Percentiles rank a stretch among this genome's conserved stretches.
Conservation (phyloP, 129 eudicot species). For the Artemisia annua region DNA sequence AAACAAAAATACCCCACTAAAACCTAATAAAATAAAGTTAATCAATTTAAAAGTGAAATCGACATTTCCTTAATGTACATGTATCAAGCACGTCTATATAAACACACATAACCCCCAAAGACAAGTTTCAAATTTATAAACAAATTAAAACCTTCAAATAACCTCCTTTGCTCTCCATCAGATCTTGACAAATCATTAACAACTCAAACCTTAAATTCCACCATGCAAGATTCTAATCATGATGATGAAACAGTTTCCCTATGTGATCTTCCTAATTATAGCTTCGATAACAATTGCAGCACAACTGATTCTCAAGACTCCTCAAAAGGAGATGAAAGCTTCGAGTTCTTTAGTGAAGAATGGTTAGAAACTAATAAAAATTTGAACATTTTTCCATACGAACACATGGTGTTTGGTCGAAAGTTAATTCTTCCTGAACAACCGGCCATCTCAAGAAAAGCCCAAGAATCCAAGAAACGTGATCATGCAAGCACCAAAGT, state of each 20-base stretch:
- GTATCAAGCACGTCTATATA: not conserved
- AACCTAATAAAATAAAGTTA: not conserved
- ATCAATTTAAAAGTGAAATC: not conserved
- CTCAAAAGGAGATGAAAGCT: slow-evolving; percentile 31
- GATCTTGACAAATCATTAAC: not conserved
- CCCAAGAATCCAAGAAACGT: slow-evolving; percentile 27
- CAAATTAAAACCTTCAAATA: slow-evolving; percentile 6
- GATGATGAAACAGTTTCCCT: slow-evolving; percentile 36
- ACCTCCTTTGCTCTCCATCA: slow-evolving; percentile 17
- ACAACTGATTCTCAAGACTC: slow-evolving; percentile 19
- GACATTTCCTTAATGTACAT: not conserved
- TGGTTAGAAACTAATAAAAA: slow-evolving; percentile 20
- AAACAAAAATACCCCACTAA: slow-evolving; percentile 27
- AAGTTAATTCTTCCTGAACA: slow-evolving; percentile 9
- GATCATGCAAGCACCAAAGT: slow-evolving; percentile 14
- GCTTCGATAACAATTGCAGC: slow-evolving; percentile 7
- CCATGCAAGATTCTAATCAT: slow-evolving; percentile 17
- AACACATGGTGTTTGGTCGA: slow-evolving; percentile 25
- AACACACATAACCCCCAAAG: slow-evolving; percentile 5
- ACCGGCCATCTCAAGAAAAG: slow-evolving; percentile 28
- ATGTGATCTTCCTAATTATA: slow-evolving; percentile 26
- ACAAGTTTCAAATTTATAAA: slow-evolving; percentile 9
- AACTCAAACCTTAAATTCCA: slow-evolving; percentile 14
- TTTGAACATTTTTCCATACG: slow-evolving; percentile 17
- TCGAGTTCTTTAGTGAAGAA: slow-evolving; percentile 38